Evolutionary conservation across 768 basidiomycete genomes (phyloP).

Genomic region (Multifurca ochricompacta): DNA sequence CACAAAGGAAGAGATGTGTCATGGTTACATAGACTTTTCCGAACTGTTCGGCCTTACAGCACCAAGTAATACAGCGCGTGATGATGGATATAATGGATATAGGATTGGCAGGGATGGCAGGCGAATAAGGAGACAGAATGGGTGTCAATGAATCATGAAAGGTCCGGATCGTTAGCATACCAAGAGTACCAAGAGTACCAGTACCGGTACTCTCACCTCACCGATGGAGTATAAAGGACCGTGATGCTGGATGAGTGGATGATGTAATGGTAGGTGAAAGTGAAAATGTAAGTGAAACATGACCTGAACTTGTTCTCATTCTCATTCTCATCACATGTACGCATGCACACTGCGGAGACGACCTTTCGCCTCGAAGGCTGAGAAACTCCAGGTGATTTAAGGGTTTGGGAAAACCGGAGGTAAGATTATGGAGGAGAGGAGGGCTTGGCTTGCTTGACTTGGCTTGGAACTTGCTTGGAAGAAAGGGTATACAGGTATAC

Average conservation of each 20-base stretch:
- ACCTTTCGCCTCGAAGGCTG: too few relatives aligned
- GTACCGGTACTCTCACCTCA: too few relatives aligned
- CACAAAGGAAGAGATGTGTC: constrained; percentile 9
- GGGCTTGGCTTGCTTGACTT: too few relatives aligned
- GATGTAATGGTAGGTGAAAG: too few relatives aligned
- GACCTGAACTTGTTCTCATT: too few relatives aligned
- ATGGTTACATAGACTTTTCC: constrained; percentile 4
- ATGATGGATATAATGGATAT: neutral
- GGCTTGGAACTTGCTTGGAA: too few relatives aligned
- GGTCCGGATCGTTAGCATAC: neutral
- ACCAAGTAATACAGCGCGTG: neutral
- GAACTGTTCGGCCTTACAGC: constrained; percentile 8
- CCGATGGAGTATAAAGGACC: neutral
- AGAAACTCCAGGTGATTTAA: too few relatives aligned
- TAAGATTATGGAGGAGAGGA: too few relatives aligned
- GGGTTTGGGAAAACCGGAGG: too few relatives aligned
- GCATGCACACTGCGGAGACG: constrained; percentile 1
- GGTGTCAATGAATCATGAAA: neutral
- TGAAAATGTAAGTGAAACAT: neutral
- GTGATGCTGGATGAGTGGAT: neutral
- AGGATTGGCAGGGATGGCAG: neutral
- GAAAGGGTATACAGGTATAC: too few relatives aligned
- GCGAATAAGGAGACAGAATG: neutral
- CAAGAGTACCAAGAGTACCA: too few relatives aligned
- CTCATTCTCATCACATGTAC: too few relatives aligned